Conservation (phyloP, 225 moss, liverwort and hornwort genomes). For the Polytrichum commune region DNA sequence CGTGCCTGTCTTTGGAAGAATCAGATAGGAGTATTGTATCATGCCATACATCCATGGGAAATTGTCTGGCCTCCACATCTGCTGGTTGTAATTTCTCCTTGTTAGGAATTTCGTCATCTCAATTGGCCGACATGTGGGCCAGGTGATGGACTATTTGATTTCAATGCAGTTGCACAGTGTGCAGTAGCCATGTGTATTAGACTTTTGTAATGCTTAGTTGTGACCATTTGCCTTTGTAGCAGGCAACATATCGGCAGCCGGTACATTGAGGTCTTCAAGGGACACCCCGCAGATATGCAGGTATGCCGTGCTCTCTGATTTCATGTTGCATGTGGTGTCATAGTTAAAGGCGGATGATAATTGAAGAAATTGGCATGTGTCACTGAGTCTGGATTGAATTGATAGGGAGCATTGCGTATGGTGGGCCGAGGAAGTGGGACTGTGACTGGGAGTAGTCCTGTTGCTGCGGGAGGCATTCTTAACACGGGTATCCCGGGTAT, state of each 20-base stretch:
- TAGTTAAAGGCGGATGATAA: no score
- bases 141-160: not conserved
- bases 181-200: not conserved
- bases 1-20: no score
- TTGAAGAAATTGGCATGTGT: conserved; percentile 4
- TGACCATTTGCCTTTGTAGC: conserved; percentile 15
- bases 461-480: conserved; percentile 69
- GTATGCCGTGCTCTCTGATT: conserved; percentile 26
- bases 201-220: not conserved
- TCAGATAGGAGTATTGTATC: no score
- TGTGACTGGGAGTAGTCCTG: conserved; percentile 46
- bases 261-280: conserved; percentile 98
- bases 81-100: no score
- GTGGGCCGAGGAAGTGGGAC: conserved; percentile 97
- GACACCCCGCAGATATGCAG: conserved; percentile 99
- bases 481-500: conserved; percentile 98
- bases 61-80: no score
- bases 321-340: no score
- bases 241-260: conserved; percentile 99
- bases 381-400: conserved; percentile 35
- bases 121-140: no score
- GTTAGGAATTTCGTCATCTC: no score
- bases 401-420: conserved; percentile 98
- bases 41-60: no score
- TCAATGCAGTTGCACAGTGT: not conserved